Evolutionary conservation across 768 basidiomycete genomes (phyloP).

Genomic region (Lentinula boryana): DNA sequence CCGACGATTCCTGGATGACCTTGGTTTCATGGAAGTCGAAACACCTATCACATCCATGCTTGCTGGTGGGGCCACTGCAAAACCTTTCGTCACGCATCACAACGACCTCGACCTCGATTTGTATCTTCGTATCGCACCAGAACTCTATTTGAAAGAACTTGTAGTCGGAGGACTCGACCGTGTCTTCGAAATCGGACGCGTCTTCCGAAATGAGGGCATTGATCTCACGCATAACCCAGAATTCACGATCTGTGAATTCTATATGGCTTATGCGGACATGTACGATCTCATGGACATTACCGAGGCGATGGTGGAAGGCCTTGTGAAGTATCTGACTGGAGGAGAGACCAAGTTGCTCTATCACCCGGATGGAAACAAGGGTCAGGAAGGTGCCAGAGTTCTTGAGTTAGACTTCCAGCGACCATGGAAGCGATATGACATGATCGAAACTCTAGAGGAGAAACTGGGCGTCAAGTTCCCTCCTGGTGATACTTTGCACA

Average conservation of each 20-base stretch:
- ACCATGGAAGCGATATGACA: constrained; percentile 98
- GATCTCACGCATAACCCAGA: constrained; percentile 99
- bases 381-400: constrained; percentile 52
- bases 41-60: constrained; percentile 97
- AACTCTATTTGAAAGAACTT: constrained; percentile 96
- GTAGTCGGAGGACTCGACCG: constrained; percentile 96
- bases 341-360: constrained; percentile 76
- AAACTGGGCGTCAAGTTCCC: constrained; percentile 92
- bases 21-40: constrained; percentile 98
- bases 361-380: constrained; percentile 93
- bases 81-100: constrained; percentile 98
- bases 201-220: constrained; percentile 98
- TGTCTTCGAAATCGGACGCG: constrained; percentile 97
- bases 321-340: constrained; percentile 82
- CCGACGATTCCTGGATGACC: constrained; percentile 80
- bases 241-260: constrained; percentile 99
- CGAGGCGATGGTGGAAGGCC: constrained; percentile 80
- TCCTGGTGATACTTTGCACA: constrained; percentile 83
- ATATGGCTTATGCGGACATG: constrained; percentile 99
- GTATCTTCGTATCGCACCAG: constrained; percentile 95
- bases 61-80: constrained; percentile 97
- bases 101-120: constrained; percentile 97
- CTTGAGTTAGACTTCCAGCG: constrained; percentile 81
- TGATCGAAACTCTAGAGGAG: constrained; percentile 95
- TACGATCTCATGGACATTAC: constrained; percentile 98